Evolutionary conservation across 1,139 yeast genomes (phyloP), one percentile per base, ranked within the genome.

Genomic region (Lodderomyces pseudojiufengensis): DNA sequence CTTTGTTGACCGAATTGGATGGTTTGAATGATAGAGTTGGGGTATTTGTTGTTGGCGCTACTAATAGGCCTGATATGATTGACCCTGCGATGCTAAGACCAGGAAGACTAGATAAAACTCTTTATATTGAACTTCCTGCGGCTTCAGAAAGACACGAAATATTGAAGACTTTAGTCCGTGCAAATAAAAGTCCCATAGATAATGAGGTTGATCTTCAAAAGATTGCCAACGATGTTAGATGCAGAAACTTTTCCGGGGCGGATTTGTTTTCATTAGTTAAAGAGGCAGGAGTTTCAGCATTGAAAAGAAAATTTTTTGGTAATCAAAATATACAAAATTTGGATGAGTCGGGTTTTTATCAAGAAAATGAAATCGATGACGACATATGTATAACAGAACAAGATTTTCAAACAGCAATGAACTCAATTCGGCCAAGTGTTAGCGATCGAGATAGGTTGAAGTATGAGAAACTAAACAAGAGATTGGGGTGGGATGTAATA

Each of bases 1-100:
- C 98, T 0, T 64, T 92, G 28, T 75, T 92, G 46, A 94, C 98
- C 0, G 98, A 92, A 57, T 68, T 92, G 28, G 98, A 92, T 60
- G 98, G 98, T 2, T 73, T 92, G 41, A 88, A 87, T 48, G 97
- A 90, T 49, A 73, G 98, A 51, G 78, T 83, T 39, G 97, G 97
- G 2, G 85, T 92, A 2, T 92, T 84, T 57, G 98, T 92, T 3
- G 79, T 92, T 47, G 98, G 97, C 23, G 98, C 98, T 2, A 92
- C 98, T 0, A 92, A 92, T 53, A 75, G 98, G 56, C 97, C 97
- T 0, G 98, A 92, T 59, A 92, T 92, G 88, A 92, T 92, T 46
- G 98, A 92, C 59, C 92, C 96, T 7, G 98, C 98, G 1, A 92
- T 92, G 97, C 67, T 92, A 37, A 77, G 98, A 55, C 98, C 98